phyloP scores from a whole-genome alignment of 306 rosid species.

The Dryas drummondii region DNA sequence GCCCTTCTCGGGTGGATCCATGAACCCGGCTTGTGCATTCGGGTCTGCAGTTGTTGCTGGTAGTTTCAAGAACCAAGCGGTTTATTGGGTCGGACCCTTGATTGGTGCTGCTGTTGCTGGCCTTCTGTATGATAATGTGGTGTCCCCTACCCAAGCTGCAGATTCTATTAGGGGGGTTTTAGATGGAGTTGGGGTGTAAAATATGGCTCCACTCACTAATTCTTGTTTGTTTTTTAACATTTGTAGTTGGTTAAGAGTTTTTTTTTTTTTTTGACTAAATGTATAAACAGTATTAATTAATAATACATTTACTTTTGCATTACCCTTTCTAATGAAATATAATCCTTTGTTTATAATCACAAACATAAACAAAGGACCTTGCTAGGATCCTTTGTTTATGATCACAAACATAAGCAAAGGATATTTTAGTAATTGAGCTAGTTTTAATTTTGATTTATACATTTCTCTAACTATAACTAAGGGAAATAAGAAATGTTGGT shows the following conservation, averaged over 20 bases:
- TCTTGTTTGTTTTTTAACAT: neutral
- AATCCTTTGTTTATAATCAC: no score
- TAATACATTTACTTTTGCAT: neutral
- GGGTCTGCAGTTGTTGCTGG: conserved; percentile 68
- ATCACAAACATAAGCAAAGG: no score
- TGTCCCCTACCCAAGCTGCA: conserved; percentile 38
- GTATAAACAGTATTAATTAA: neutral
- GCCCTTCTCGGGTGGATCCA: conserved; percentile 85
- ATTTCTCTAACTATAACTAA: neutral
- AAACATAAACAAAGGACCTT: no score
- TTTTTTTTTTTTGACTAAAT: neutral
- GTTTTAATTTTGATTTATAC: no score
- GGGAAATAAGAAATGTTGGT: neutral
- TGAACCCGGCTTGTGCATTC: conserved; percentile 93
- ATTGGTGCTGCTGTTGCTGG: conserved; percentile 76
- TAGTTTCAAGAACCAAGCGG: conserved; percentile 83
- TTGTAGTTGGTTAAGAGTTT: neutral
- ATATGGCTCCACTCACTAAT: neutral
- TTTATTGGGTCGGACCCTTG: conserved; percentile 90
- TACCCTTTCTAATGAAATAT: no score
- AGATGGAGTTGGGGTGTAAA: conserved; percentile 40
- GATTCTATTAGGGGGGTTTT: conserved; percentile 35
- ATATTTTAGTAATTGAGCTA: no score
- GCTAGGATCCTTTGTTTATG: no score
- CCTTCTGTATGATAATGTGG: conserved; percentile 64